A percentile compares a stretch with the other conserved stretches of the same genome.
These are phyloP conservation scores for Debaryomyces subglobosus DNA, from an alignment of 1,139 yeast species.

Conservation along the genomic window DNA sequence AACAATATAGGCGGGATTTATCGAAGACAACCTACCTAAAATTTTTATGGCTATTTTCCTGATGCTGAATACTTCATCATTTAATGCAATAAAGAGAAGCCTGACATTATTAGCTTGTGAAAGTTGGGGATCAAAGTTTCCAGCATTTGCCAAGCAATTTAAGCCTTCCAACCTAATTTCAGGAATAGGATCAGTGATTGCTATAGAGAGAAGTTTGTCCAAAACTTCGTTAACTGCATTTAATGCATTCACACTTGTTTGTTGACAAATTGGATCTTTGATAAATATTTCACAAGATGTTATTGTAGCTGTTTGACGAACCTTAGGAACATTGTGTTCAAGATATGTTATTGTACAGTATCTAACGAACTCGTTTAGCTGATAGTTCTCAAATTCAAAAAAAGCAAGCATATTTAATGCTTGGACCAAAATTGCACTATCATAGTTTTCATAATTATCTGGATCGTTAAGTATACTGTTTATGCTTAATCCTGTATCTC, in stretches of 20 bases:
- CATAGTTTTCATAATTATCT: constrained; percentile 47
- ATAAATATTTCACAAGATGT: constrained; percentile 82
- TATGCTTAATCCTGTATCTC: constrained; percentile 58
- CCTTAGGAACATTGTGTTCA: constrained; percentile 77
- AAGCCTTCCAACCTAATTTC: constrained; percentile 84
- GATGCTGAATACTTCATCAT: constrained; percentile 87
- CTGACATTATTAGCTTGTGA: constrained; percentile 93
- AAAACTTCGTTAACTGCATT: constrained; percentile 85
- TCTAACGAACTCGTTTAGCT: constrained; percentile 84
- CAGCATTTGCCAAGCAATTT: constrained; percentile 61
- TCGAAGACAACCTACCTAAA: constrained; percentile 79
- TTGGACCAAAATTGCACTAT: constrained; percentile 59
- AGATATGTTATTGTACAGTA: constrained; percentile 79
- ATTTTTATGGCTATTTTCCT: constrained; percentile 79
- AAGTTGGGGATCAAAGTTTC: constrained; percentile 83
- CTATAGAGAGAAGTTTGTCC: constrained; percentile 75
- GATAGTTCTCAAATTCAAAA: constrained; percentile 75
- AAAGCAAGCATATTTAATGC: constrained; percentile 73
- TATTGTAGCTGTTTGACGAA: constrained; percentile 81
- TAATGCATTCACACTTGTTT: constrained; percentile 81
- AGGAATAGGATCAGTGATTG: constrained; percentile 87
- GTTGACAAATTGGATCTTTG: constrained; percentile 82
- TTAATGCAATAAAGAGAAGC: constrained; percentile 80
- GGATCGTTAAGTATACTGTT: constrained; percentile 40
- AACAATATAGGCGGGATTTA: constrained; percentile 94